Percentiles rank a stretch among this genome's conserved stretches.
These are phyloP conservation scores for Wallacemonas sp. DNA, from an alignment of 208 protist species.

Conservation along the genomic window DNA sequence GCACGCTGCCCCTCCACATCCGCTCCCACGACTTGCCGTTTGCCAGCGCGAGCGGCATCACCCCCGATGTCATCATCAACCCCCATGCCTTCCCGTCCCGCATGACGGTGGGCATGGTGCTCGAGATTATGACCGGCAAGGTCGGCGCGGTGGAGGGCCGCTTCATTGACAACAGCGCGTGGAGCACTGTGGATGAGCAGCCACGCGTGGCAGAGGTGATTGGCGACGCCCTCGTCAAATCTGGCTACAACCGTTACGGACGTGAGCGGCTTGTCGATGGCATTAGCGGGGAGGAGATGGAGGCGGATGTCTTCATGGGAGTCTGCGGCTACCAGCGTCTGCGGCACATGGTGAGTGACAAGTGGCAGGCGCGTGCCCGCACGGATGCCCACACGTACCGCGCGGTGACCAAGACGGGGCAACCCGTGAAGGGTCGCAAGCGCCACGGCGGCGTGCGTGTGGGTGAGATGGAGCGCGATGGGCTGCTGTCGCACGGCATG, in stretches of 20 bases:
- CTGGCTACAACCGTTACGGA: slow-evolving; percentile 98
- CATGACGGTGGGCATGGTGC: slow-evolving; percentile 99
- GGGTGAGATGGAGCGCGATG: slow-evolving; percentile 99
- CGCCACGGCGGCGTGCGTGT: slow-evolving; percentile 98
- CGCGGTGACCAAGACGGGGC: slow-evolving; percentile 96
- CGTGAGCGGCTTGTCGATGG: slow-evolving; percentile 95
- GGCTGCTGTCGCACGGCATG: slow-evolving; percentile 98
- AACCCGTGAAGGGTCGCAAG: slow-evolving; percentile 99
- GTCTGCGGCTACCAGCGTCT: slow-evolving; percentile 99
- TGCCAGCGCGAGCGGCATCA: slow-evolving; percentile 91
- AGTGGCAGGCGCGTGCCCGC: slow-evolving; percentile 98
- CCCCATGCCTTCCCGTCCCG: slow-evolving; percentile 99
- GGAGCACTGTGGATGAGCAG: slow-evolving; percentile 68
- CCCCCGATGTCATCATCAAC: slow-evolving; percentile 99
- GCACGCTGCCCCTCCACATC: slow-evolving; percentile 96
- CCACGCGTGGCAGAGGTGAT: slow-evolving; percentile 85
- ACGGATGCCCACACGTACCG: slow-evolving; percentile 87
- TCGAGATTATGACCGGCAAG: slow-evolving; percentile 98
- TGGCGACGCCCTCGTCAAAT: slow-evolving; percentile 94
- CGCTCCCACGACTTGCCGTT: slow-evolving; percentile 95
- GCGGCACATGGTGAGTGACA: slow-evolving; percentile 99
- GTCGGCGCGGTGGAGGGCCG: slow-evolving; percentile 93
- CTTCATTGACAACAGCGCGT: slow-evolving; percentile 96
- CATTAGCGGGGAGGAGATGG: slow-evolving; percentile 94
- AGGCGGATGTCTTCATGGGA: slow-evolving; percentile 98